phyloP scores from a whole-genome alignment of 345 rosid species.

The Murraya paniculata region DNA sequence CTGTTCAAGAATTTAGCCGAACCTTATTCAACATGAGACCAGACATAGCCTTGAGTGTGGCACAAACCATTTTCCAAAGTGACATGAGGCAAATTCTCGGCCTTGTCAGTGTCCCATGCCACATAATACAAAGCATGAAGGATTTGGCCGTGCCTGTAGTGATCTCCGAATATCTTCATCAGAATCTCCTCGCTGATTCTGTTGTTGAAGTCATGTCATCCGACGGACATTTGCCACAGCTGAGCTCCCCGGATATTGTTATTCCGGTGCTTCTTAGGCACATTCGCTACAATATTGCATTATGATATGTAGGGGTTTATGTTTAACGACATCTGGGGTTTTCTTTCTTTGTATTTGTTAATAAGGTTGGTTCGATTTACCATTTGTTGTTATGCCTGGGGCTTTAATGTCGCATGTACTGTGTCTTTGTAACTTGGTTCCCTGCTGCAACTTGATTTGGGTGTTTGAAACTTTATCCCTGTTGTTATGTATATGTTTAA shows the following conservation, averaged over 20 bases:
- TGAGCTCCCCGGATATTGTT: conserved; percentile 87
- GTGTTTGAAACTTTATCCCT: neutral
- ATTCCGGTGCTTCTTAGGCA: conserved; percentile 77
- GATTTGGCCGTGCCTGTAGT: conserved; percentile 89
- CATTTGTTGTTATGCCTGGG: neutral
- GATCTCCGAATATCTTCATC: conserved; percentile 74
- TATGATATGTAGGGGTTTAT: conserved; percentile 6
- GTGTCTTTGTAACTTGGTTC: neutral
- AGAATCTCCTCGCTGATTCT: conserved; percentile 59
- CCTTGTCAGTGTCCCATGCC: conserved; percentile 73
- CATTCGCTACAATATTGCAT: conserved; percentile 54
- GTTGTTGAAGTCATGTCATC: conserved; percentile 76
- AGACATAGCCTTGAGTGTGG: conserved; percentile 76
- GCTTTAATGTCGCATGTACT: neutral
- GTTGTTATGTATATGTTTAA: neutral
- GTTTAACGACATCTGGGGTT: neutral
- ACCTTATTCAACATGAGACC: conserved; percentile 96
- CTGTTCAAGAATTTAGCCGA: conserved; percentile 92
- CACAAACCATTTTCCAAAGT: conserved; percentile 67
- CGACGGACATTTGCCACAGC: conserved; percentile 93
- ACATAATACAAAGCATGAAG: conserved; percentile 74
- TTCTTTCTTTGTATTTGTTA: neutral
- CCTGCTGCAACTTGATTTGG: neutral
- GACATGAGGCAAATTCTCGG: conserved; percentile 64
- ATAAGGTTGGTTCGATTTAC: neutral